These are phyloP conservation scores for Calendula officinalis DNA, from an alignment of 129 eudicot species.

Conservation along the genomic window DNA sequence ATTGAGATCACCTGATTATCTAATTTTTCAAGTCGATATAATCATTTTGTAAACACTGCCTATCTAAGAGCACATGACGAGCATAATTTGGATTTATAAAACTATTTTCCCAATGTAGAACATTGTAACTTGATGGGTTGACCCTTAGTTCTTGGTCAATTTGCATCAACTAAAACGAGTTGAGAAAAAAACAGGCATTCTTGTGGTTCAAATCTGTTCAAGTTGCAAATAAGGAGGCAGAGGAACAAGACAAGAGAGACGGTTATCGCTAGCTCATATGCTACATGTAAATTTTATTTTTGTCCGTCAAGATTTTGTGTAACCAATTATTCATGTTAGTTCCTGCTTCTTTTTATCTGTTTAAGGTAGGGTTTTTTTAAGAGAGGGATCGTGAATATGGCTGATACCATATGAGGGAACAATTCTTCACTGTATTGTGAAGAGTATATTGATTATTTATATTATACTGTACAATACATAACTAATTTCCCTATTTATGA, in stretches of 20 bases:
- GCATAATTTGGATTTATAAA: no score
- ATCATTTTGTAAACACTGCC: no score
- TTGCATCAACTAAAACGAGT: conserved; percentile 15
- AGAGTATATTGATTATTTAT: no score
- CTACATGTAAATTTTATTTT: conserved; percentile 5
- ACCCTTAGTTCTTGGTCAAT: not conserved
- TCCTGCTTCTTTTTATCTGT: not conserved
- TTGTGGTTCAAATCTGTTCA: conserved; percentile 87
- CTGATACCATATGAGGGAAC: no score
- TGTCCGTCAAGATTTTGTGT: conserved; percentile 7
- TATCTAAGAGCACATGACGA: no score
- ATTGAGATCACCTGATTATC: no score
- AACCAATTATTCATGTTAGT: conserved; percentile 3
- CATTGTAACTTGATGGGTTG: not conserved
- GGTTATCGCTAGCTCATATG: conserved; percentile 50
- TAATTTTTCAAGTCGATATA: no score
- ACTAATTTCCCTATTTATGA: no score
- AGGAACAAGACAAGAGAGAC: conserved; percentile 79
- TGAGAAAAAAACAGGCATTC: conserved; percentile 46
- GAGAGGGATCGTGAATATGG: no score
- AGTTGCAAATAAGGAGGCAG: conserved; percentile 87
- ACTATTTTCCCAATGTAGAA: not conserved
- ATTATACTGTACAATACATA: no score
- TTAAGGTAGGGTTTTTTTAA: no score
- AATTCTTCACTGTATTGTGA: no score